Conservation (phyloP, 495 filamentous ascomycete species). For the Penicillium egyptiacum region DNA sequence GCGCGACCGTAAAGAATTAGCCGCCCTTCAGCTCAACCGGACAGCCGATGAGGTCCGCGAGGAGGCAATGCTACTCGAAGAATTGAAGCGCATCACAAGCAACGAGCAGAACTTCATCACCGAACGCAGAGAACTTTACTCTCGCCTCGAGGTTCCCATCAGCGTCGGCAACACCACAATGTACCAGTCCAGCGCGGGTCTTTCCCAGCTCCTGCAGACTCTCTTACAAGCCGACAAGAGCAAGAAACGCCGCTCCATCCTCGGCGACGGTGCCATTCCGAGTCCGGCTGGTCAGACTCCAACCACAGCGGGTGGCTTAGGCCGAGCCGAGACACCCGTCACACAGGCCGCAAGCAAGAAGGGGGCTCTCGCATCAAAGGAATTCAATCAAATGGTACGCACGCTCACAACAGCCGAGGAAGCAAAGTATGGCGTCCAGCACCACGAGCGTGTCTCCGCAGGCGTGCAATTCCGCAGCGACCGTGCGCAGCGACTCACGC, state of each 20-base stretch:
- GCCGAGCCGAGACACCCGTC: conserved; percentile 44
- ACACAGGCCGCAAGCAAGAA: conserved; percentile 52
- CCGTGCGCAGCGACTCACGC: conserved; percentile 74
- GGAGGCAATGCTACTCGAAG: conserved; percentile 82
- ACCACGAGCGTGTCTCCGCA: conserved; percentile 78
- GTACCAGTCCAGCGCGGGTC: conserved; percentile 76
- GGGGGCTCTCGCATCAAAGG: conserved; percentile 38
- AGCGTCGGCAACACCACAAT: conserved; percentile 63
- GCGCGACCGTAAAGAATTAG: conserved; percentile 76
- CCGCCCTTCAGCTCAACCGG: conserved; percentile 71
- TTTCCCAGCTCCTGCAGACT: conserved; percentile 75
- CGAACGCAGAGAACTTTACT: conserved; percentile 87
- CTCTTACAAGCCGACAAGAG: conserved; percentile 77
- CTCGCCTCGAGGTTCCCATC: conserved; percentile 75
- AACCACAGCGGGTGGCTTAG: conserved; percentile 36
- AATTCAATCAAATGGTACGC: conserved; percentile 54
- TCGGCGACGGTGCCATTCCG: conserved; percentile 53
- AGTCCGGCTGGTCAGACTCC: conserved; percentile 54
- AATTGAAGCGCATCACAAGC: conserved; percentile 84
- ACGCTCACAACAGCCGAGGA: conserved; percentile 75
- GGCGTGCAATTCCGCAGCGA: conserved; percentile 81
- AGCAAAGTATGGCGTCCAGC: conserved; percentile 74
- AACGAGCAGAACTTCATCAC: conserved; percentile 78
- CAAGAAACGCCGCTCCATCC: conserved; percentile 72
- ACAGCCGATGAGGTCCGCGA: conserved; percentile 86